Evolutionary conservation across 139 green algal species (phyloP).

Genomic region (Choricystis sp.): DNA sequence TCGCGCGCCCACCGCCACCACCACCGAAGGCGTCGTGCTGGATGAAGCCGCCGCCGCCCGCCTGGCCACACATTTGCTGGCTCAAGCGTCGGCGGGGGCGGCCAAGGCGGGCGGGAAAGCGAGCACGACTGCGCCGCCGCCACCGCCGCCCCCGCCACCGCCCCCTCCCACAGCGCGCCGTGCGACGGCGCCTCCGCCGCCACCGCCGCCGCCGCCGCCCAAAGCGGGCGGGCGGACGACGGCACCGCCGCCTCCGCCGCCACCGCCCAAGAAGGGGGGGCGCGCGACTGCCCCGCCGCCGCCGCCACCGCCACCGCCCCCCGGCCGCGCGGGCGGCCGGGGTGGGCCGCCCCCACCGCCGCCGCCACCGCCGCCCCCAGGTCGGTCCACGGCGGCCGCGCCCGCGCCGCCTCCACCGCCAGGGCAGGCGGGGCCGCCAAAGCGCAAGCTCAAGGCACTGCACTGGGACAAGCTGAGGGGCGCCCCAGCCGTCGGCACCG

Average conservation of each 20-base stretch:
- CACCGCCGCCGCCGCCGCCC: too few species aligned
- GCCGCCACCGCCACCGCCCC: too few species aligned
- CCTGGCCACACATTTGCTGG: background rate
- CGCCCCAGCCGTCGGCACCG: background rate
- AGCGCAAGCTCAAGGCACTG: conserved; percentile 53
- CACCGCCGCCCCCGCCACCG: background rate
- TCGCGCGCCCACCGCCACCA: too few species aligned
- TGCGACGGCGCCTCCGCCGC: background rate
- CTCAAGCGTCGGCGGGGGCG: too few species aligned
- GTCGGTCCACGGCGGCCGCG: background rate
- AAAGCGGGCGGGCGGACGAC: background rate
- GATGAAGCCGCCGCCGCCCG: background rate
- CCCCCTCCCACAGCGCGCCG: background rate
- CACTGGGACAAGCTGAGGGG: conserved; percentile 71
- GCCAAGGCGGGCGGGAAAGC: background rate
- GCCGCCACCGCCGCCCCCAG: background rate
- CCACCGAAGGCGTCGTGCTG: background rate
- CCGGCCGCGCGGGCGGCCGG: too few species aligned
- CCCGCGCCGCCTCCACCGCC: too few species aligned
- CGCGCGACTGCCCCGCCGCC: background rate
- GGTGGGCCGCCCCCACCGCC: too few species aligned
- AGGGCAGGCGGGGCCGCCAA: background rate
- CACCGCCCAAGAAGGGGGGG: too few species aligned
- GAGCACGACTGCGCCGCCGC: background rate
- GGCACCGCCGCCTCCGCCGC: background rate